Base-by-base conservation (phyloP, 169 alveolate species). In the Cryptosporidium canis region DNA sequence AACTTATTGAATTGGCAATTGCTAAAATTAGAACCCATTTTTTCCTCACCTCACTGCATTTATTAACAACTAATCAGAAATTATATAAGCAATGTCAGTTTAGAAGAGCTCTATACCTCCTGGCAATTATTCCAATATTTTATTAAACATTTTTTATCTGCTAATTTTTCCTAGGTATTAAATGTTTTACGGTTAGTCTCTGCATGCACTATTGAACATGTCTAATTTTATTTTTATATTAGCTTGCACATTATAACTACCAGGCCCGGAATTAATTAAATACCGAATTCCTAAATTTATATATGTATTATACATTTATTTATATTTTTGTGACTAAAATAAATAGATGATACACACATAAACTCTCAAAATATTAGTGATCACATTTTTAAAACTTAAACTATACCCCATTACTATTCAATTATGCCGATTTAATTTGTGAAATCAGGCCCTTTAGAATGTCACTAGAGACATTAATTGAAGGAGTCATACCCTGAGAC, bases 141-240 rank as follows among this genome's bases (percentile, higher is more conserved):
- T 4, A 51, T 16, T 51, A 18, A 21, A 9, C 27, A 8, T n/a
- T 16, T 61, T 27, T 61, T 67, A 21, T 24, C 35, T n/a, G 12
- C 9, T 11, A 11, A 31, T 45, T 67, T 67, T 14, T 14, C 9
- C 45, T 44, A 67, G 33, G 16, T 45, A 43, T 7, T 39, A 67
- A 39, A n/a, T n/a, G 33, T 3, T 7, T 43, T 43, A 47, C 43
- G 83, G 27, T 2, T 44, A 43, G 83, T 67, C 83, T 67, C 83
- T 67, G 83, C 83, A 67, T 67, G 83, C 83, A 67, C 9, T 51
- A 51, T 51, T 51, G n/a, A n/a, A n/a, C 9, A 24, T 51, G 63
- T 51, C 63, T 51, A 18, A 18, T 51, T 0, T 2, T 51, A n/a
- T 0, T 18, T 21, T 21, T n/a, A 51, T n/a, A 47, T 47, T 7